phyloP scores from a whole-genome alignment of 106 monocot genomes.

The Dendrobium officinale region DNA sequence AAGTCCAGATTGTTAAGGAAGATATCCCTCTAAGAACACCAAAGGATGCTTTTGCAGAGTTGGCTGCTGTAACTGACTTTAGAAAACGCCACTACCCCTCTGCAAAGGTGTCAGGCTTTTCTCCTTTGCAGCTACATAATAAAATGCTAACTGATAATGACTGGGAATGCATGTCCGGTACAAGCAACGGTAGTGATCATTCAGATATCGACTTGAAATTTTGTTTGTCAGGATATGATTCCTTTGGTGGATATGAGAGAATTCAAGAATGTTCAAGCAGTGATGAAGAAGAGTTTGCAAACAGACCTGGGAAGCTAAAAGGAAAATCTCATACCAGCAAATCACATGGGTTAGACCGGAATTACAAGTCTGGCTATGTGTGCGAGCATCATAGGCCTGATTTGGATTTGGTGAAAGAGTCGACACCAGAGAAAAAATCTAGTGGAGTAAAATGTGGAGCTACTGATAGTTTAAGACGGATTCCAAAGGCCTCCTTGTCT shows the following conservation, averaged over 20 bases:
- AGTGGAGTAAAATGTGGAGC: constrained; percentile 8
- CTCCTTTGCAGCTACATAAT: constrained; percentile 14
- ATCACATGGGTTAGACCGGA: constrained; percentile 10
- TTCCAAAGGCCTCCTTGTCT: constrained; percentile 53
- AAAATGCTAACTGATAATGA: constrained; percentile 37
- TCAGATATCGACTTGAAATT: constrained; percentile 38
- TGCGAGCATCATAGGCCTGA: constrained; percentile 12
- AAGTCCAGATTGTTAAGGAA: constrained; percentile 89
- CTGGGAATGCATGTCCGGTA: constrained; percentile 38
- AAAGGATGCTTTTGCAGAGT: constrained; percentile 65
- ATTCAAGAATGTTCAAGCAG: constrained; percentile 36
- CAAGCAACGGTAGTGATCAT: constrained; percentile 34
- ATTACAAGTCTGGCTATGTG: constrained; percentile 13
- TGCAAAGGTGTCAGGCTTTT: constrained; percentile 14
- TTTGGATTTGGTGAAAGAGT: constrained; percentile 15
- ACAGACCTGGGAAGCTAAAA: constrained; percentile 10
- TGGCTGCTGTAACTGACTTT: constrained; percentile 46
- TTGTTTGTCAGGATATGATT: constrained; percentile 23
- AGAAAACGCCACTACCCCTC: constrained; percentile 11
- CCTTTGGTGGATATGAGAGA: constrained; percentile 18
- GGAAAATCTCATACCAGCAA: constrained; percentile 9
- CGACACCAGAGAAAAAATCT: constrained; percentile 16
- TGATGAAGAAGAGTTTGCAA: constrained; percentile 50
- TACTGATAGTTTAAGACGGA: constrained; percentile 6
- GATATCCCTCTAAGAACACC: constrained; percentile 80